phyloP scores from a whole-genome alignment of 176 grass and related monocot genomes.

The Paspalum notatum region DNA sequence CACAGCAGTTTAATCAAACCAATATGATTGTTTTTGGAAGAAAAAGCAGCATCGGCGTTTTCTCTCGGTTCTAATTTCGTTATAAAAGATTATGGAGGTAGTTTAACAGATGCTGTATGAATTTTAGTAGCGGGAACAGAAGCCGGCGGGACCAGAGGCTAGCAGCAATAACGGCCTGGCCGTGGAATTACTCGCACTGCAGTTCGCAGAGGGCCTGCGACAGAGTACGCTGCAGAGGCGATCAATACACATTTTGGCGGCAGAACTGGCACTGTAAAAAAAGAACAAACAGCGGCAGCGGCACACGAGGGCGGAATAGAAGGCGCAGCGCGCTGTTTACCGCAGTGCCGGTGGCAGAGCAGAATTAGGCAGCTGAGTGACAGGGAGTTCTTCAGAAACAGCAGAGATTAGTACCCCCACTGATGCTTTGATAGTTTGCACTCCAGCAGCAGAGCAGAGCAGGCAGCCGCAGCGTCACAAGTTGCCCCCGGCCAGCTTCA shows the following conservation, averaged over 20 bases:
- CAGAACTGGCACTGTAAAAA: neutral
- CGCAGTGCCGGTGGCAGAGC: neutral
- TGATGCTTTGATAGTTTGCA: neutral
- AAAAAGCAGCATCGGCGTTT: too few relatives aligned
- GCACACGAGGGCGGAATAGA: constrained; percentile 18
- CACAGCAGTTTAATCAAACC: too few relatives aligned
- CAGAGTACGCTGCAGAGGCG: neutral
- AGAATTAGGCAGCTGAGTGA: neutral
- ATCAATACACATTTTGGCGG: neutral
- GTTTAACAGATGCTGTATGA: too few relatives aligned
- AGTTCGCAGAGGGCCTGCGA: constrained; percentile 15
- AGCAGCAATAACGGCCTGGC: neutral
- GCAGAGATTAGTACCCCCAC: neutral
- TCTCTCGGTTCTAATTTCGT: too few relatives aligned
- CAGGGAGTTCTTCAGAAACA: neutral
- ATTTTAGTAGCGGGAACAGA: neutral
- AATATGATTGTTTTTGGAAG: too few relatives aligned
- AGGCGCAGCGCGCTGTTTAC: neutral
- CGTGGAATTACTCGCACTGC: constrained; percentile 42
- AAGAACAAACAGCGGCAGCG: neutral
- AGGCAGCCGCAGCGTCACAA: too few relatives aligned
- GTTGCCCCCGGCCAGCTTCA: too few relatives aligned
- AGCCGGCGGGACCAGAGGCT: neutral
- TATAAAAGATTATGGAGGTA: too few relatives aligned
- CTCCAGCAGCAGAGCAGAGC: too few relatives aligned